phyloP scores from a whole-genome alignment of 306 rosid genomes.

The Biancaea sappan region DNA sequence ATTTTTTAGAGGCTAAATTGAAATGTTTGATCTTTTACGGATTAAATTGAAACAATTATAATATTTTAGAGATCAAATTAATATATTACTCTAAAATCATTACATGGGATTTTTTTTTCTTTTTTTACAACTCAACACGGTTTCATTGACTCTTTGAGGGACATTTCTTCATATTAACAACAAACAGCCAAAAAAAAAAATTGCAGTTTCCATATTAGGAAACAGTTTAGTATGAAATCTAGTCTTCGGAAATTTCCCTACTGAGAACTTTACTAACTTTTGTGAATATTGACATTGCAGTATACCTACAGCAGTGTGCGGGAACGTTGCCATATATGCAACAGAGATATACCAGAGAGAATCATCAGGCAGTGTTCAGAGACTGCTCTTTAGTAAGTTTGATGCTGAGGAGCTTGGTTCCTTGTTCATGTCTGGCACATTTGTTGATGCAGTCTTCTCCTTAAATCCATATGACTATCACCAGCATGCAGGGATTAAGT shows the following conservation, averaged over 20 bases:
- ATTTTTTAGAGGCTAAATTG: too few relatives aligned
- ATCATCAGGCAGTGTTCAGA: slow-evolving; percentile 59
- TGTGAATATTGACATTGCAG: slow-evolving; percentile 47
- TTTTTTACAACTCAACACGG: not conserved
- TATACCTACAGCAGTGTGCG: slow-evolving; percentile 64
- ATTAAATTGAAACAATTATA: too few relatives aligned
- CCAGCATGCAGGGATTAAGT: slow-evolving; percentile 82
- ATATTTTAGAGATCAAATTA: too few relatives aligned
- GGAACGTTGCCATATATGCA: slow-evolving; percentile 53
- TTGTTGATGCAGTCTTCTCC: slow-evolving; percentile 80
- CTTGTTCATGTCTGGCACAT: slow-evolving; percentile 64
- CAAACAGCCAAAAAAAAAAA: not conserved
- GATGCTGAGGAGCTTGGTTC: slow-evolving; percentile 71
- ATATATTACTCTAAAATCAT: too few relatives aligned
- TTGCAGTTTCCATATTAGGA: not conserved
- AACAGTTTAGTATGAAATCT: not conserved
- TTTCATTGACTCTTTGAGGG: not conserved
- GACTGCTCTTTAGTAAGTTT: slow-evolving; percentile 66
- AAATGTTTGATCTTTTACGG: too few relatives aligned
- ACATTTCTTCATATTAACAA: too few relatives aligned
- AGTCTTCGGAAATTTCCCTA: not conserved
- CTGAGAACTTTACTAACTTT: slow-evolving; percentile 24
- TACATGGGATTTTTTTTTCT: too few relatives aligned
- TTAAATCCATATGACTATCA: slow-evolving; percentile 79
- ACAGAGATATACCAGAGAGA: slow-evolving; percentile 89